A percentile compares a stretch with the other conserved stretches of the same genome.
These are phyloP conservation scores for Marchantia polymorpha DNA, from an alignment of 225 moss, liverwort and hornwort species.

Conservation along the genomic window DNA sequence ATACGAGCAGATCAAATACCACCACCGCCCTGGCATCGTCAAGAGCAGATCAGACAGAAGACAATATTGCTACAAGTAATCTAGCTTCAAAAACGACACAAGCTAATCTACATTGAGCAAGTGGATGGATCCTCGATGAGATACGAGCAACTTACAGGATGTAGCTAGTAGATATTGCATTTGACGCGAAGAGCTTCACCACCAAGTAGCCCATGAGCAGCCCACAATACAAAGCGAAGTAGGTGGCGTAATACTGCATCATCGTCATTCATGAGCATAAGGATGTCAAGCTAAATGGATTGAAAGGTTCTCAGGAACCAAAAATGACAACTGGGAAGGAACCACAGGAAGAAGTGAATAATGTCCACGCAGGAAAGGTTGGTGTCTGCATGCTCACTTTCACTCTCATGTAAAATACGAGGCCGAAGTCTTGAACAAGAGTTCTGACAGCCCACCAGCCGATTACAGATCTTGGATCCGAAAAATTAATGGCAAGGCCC, in stretches of 20 bases:
- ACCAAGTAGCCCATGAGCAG: conserved; percentile 77
- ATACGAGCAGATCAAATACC: conserved; percentile 72
- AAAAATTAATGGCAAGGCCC: conserved; percentile 79
- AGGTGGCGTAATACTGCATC: conserved; percentile 84
- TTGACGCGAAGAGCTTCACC: conserved; percentile 75
- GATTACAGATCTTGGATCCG: conserved; percentile 64
- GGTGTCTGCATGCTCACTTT: conserved; percentile 46
- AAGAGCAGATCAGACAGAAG: background rate
- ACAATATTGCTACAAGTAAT: too few relatives aligned
- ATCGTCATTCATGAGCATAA: background rate
- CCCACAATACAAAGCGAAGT: conserved; percentile 83
- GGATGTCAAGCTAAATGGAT: background rate
- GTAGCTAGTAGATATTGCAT: conserved; percentile 50
- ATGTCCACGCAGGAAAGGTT: background rate
- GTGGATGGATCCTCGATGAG: background rate
- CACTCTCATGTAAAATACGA: conserved; percentile 73
- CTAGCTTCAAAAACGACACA: too few relatives aligned
- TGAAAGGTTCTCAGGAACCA: too few relatives aligned
- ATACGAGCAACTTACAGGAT: conserved; percentile 51
- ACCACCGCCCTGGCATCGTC: conserved; percentile 68
- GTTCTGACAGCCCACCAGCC: conserved; percentile 89
- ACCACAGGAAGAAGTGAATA: background rate
- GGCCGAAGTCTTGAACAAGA: conserved; percentile 84
- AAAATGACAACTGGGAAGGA: too few relatives aligned
- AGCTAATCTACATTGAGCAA: background rate